phyloP scores from a whole-genome alignment of 495 filamentous ascomycete species.

The Neurospora pannonica region DNA sequence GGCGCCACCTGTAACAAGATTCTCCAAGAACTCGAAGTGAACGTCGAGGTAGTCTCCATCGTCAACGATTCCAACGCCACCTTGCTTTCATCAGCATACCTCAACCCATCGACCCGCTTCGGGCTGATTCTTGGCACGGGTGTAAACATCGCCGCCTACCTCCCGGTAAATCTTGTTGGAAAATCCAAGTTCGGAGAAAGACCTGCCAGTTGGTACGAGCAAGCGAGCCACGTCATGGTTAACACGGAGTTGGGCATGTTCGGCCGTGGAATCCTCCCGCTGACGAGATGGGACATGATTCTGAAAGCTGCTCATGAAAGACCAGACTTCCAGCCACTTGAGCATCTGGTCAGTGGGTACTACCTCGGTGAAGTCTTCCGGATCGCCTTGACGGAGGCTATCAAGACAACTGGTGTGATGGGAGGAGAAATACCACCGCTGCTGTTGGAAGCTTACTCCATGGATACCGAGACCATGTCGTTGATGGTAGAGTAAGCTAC shows the following conservation, averaged over 20 bases:
- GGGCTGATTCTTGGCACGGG: constrained; percentile 49
- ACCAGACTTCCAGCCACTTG: constrained; percentile 77
- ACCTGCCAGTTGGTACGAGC: constrained; percentile 46
- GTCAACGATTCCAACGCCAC: constrained; percentile 80
- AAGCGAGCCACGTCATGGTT: constrained; percentile 50
- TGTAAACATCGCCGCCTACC: constrained; percentile 44
- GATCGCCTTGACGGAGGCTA: constrained; percentile 55
- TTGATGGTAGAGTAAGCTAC: constrained; percentile 46
- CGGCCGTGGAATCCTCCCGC: constrained; percentile 55
- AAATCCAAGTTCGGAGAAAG: constrained; percentile 40
- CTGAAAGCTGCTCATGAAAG: constrained; percentile 55
- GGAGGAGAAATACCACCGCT: constrained; percentile 46
- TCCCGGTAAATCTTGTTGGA: constrained; percentile 44
- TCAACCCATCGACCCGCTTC: constrained; percentile 52
- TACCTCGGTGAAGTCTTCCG: constrained; percentile 80
- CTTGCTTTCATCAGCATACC: constrained; percentile 68
- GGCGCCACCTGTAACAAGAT: constrained; percentile 43
- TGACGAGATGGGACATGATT: constrained; percentile 63
- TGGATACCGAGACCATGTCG: constrained; percentile 53
- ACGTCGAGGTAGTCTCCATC: constrained; percentile 64
- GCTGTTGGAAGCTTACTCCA: constrained; percentile 43
- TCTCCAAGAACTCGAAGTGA: constrained; percentile 32
- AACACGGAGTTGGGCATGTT: constrained; percentile 87
- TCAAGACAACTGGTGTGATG: constrained; percentile 44
- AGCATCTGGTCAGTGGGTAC: constrained; percentile 72